A percentile compares a stretch with the other conserved stretches of the same genome.
phyloP scores from a whole-genome alignment of 106 monocot genomes.

The Dioscorea dumetorum region DNA sequence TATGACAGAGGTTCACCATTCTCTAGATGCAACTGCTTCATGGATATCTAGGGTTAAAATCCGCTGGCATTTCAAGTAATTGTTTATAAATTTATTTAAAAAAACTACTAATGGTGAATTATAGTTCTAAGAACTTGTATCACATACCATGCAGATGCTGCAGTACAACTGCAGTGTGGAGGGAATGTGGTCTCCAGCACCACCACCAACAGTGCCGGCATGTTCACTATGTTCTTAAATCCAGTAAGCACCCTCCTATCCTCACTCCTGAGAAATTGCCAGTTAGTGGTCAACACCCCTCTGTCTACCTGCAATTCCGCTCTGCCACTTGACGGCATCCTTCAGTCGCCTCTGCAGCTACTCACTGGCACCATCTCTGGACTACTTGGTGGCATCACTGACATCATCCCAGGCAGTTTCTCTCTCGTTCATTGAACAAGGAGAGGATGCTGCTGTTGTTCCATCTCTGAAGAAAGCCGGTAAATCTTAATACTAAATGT shows the following conservation, averaged over 20 bases:
- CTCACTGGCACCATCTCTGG: slow-evolving; percentile 8
- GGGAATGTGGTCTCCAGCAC: slow-evolving; percentile 18
- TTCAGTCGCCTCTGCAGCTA: slow-evolving; percentile 19
- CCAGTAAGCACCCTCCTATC: slow-evolving; percentile 17
- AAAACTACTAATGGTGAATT: no score
- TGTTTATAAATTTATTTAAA: no score
- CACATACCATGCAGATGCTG: slow-evolving; percentile 34
- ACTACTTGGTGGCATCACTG: slow-evolving; percentile 18
- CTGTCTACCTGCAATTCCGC: slow-evolving; percentile 28
- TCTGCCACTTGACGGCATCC: slow-evolving; percentile 17
- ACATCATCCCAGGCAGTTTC: slow-evolving; percentile 22
- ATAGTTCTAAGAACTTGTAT: no score
- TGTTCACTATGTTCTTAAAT: slow-evolving; percentile 20
- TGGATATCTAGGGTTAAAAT: no score
- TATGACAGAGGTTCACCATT: no score
- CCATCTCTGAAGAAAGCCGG: no score
- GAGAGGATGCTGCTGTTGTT: no score
- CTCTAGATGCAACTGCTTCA: no score
- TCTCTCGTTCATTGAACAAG: neutral
- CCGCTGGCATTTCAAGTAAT: no score
- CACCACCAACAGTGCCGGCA: slow-evolving; percentile 32
- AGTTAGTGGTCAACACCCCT: slow-evolving; percentile 39
- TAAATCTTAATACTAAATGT: no score
- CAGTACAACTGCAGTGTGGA: slow-evolving; percentile 38
- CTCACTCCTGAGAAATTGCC: slow-evolving; percentile 34